phyloP scores from a whole-genome alignment of 805 yeast species.

The Hanseniaspora mollemarum region DNA sequence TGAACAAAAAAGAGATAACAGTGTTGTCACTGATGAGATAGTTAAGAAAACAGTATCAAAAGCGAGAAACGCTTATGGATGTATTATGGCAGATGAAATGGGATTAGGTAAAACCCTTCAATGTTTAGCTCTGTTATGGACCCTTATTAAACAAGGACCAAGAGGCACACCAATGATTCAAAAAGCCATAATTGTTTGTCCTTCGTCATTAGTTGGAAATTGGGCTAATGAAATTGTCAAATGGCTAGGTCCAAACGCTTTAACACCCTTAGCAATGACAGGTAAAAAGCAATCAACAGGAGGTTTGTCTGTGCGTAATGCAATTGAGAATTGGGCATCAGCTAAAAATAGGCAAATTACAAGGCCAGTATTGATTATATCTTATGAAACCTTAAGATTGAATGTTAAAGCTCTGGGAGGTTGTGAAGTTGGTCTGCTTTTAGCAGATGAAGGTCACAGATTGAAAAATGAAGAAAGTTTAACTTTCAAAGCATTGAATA shows the following conservation, averaged over 20 bases:
- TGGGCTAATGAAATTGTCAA: conserved; percentile 95
- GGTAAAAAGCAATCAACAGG: conserved; percentile 64
- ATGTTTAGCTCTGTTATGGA: conserved; percentile 87
- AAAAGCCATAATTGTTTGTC: conserved; percentile 88
- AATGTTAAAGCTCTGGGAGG: conserved; percentile 64
- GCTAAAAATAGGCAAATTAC: conserved; percentile 83
- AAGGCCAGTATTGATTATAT: conserved; percentile 83
- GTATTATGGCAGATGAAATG: conserved; percentile 98
- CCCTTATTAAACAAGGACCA: conserved; percentile 78
- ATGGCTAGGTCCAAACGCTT: conserved; percentile 88
- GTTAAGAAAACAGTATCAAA: not conserved
- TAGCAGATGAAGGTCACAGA: conserved; percentile 81
- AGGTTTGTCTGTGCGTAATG: conserved; percentile 52
- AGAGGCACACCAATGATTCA: conserved; percentile 68
- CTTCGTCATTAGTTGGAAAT: conserved; percentile 81
- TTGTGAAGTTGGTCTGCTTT: conserved; percentile 71
- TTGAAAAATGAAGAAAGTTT: conserved; percentile 81
- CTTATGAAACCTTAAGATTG: conserved; percentile 84
- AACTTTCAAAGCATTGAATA: conserved; percentile 75
- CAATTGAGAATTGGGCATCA: conserved; percentile 70
- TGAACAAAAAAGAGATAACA: too few relatives aligned
- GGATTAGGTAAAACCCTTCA: conserved; percentile 87
- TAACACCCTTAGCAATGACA: conserved; percentile 82
- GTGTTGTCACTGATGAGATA: not conserved
- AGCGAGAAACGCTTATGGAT: conserved; percentile 57